phyloP scores from a whole-genome alignment of 73 alveolate genomes.

The Breviolum minutum region DNA sequence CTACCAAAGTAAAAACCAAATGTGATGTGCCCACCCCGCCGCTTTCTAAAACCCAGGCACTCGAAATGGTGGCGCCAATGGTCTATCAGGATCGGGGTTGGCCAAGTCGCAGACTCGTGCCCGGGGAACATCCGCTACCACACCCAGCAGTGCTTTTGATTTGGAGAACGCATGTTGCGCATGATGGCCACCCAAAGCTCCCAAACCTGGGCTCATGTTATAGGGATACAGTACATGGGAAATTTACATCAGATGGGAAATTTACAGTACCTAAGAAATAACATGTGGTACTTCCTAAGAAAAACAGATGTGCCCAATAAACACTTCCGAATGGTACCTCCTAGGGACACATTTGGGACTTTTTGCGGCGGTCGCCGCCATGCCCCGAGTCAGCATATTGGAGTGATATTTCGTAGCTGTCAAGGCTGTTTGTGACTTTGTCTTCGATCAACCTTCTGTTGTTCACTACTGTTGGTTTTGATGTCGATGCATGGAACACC shows the following conservation, averaged over 20 bases:
- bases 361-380: slow-evolving; percentile 2
- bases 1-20: not conserved
- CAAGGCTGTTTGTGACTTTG: not conserved
- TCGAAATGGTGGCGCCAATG: not conserved
- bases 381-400: not conserved
- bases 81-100: slow-evolving; percentile 9
- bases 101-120: not conserved
- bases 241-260: no score
- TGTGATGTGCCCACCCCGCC: not conserved
- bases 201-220: not conserved
- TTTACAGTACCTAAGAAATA: not conserved
- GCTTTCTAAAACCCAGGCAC: not conserved
- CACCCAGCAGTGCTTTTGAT: not conserved
- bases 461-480: not conserved
- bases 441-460: slow-evolving; percentile 1
- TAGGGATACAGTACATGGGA: not conserved
- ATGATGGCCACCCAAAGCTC: not conserved
- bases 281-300: not conserved
- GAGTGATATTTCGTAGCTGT: not conserved
- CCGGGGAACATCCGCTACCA: not conserved
- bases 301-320: not conserved
- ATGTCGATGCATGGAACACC: not conserved
- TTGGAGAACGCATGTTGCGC: not conserved
- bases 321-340: not conserved
- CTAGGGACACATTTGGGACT: not conserved